Conservation (phyloP, 306 rosid species). For the Astragalus glycyphyllos region DNA sequence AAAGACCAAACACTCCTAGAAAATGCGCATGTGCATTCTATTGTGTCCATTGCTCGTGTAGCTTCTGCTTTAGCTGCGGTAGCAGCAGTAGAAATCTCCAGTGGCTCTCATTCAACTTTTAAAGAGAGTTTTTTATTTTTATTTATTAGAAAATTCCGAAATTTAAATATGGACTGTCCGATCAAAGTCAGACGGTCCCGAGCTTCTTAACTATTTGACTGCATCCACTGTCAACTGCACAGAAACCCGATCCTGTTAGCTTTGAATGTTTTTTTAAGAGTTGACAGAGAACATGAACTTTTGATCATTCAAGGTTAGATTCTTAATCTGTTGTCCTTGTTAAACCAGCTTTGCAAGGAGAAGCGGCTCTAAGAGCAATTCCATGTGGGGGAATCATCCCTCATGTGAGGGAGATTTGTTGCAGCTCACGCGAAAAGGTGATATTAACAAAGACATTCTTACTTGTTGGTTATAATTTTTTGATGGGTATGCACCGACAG, state of each 20-base stretch:
- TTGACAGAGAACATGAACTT: too few relatives aligned
- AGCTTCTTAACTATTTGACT: too few relatives aligned
- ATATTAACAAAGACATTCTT: conserved; percentile 1
- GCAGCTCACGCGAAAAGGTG: conserved; percentile 76
- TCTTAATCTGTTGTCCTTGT: too few relatives aligned
- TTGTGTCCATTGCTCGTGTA: conserved; percentile 76
- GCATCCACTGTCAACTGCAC: too few relatives aligned
- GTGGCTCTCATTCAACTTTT: conserved; percentile 52
- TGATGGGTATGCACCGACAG: not conserved
- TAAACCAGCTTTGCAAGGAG: conserved; percentile 87
- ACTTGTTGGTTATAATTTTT: not conserved
- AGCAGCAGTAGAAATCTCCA: conserved; percentile 59
- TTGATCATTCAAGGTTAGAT: too few relatives aligned
- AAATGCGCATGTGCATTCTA: conserved; percentile 72
- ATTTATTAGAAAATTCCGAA: too few relatives aligned
- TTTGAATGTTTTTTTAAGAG: too few relatives aligned
- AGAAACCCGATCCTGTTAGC: too few relatives aligned
- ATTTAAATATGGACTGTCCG: too few relatives aligned
- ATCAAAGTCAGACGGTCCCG: too few relatives aligned
- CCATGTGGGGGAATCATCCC: conserved; percentile 57
- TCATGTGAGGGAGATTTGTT: conserved; percentile 73
- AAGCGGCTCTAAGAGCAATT: conserved; percentile 72
- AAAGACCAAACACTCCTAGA: conserved; percentile 73
- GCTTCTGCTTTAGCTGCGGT: conserved; percentile 91
- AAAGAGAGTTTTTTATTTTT: too few relatives aligned